phyloP scores from a whole-genome alignment of 176 grass and related monocot species.

The Ensete glaucum region DNA sequence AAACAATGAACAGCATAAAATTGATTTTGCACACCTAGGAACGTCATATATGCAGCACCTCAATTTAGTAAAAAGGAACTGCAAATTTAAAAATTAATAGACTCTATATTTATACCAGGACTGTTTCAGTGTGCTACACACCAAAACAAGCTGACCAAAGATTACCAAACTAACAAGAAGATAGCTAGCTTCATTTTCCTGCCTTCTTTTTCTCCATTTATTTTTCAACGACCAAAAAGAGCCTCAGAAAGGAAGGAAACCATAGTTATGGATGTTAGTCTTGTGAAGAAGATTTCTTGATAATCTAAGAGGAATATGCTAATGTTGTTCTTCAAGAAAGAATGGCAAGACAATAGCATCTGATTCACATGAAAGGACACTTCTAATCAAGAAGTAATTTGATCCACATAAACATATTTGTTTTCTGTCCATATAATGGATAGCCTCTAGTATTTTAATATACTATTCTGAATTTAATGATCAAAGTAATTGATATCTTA shows the following conservation, averaged over 20 bases:
- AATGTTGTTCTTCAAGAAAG: neutral
- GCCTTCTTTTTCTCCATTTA: neutral
- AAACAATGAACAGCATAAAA: constrained; percentile 2
- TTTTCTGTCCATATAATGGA: too few relatives aligned
- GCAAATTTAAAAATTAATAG: neutral
- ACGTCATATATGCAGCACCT: neutral
- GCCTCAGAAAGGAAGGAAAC: too few relatives aligned
- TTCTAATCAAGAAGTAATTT: too few relatives aligned
- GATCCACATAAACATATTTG: too few relatives aligned
- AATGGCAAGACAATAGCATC: neutral
- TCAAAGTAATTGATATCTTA: too few relatives aligned
- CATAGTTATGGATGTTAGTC: too few relatives aligned
- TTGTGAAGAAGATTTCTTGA: too few relatives aligned
- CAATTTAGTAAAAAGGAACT: neutral
- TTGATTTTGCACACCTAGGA: neutral
- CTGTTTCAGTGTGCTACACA: neutral
- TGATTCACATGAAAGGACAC: too few relatives aligned
- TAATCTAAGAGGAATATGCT: neutral
- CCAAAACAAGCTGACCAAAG: neutral
- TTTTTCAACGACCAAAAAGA: neutral
- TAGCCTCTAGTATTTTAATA: too few relatives aligned
- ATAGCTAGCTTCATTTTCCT: neutral
- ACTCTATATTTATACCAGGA: neutral
- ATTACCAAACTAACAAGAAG: neutral
- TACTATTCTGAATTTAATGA: too few relatives aligned